Percentiles rank a stretch among this genome's conserved stretches.
Conservation (phyloP, 257 asterid genomes). For the Catharanthus roseus region DNA sequence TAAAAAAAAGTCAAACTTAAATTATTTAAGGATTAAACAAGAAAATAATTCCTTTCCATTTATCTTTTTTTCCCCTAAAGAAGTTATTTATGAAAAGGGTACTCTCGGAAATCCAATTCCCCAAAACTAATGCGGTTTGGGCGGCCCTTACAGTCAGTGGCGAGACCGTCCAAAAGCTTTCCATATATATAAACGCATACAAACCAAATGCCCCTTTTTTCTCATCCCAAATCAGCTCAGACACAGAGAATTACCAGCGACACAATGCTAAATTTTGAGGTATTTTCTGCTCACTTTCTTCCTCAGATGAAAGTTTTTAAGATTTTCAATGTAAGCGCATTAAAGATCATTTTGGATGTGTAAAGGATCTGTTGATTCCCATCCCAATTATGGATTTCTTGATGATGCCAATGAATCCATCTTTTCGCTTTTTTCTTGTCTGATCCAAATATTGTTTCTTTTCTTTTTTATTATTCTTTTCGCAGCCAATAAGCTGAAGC, state of each 20-base stretch:
- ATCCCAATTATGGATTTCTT: background rate
- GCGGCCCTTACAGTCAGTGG: background rate
- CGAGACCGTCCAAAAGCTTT: slow-evolving; percentile 1
- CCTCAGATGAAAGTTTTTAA: background rate
- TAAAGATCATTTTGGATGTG: background rate
- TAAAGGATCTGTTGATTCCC: slow-evolving; percentile 9
- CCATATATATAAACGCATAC: background rate
- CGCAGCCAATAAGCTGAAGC: background rate
- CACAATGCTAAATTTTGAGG: background rate
- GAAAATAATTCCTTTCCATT: too few relatives aligned
- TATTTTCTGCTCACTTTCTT: background rate
- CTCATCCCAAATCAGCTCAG: slow-evolving; percentile 3
- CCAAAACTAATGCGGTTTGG: slow-evolving; percentile 1
- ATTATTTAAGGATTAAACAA: too few relatives aligned
- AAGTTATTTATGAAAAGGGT: background rate
- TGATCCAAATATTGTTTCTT: background rate
- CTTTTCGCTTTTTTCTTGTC: background rate
- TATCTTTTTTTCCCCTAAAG: too few relatives aligned
- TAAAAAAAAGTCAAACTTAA: too few relatives aligned
- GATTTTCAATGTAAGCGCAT: background rate
- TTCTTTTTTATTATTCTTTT: too few relatives aligned
- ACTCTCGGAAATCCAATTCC: background rate
- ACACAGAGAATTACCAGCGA: slow-evolving; percentile 2
- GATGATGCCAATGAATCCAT: background rate
- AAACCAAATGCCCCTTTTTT: background rate